Conservation (phyloP, 179 eudicot genomes). For the Carnegiea gigantea region DNA sequence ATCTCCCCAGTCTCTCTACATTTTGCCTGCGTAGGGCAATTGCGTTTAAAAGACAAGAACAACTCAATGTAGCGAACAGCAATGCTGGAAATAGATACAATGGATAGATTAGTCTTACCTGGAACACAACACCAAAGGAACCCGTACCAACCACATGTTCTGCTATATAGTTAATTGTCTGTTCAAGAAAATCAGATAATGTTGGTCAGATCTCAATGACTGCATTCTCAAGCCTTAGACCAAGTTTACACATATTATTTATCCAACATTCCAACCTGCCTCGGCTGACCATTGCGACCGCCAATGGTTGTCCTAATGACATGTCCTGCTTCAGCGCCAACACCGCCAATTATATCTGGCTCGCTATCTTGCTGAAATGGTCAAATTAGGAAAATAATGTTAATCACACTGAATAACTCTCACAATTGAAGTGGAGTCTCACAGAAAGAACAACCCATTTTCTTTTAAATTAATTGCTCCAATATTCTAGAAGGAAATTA, state of each 20-base stretch:
- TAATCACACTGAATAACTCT: background rate
- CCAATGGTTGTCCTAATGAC: conserved; percentile 77
- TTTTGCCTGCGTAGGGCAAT: conserved; percentile 58
- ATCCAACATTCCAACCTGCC: conserved; percentile 55
- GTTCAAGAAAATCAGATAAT: conserved; percentile 23
- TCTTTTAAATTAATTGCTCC: background rate
- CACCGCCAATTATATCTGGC: conserved; percentile 73
- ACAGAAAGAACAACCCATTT: background rate
- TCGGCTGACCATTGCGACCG: conserved; percentile 87
- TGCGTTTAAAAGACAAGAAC: background rate
- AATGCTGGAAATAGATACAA: conserved; percentile 8
- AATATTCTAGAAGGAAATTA: background rate
- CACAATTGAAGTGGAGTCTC: conserved; percentile 3
- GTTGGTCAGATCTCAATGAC: conserved; percentile 16
- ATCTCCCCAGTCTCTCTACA: conserved; percentile 97
- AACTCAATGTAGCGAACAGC: conserved; percentile 9
- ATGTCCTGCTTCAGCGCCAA: conserved; percentile 94
- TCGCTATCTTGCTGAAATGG: conserved; percentile 75
- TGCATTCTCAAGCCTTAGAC: conserved; percentile 4
- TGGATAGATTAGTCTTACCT: conserved; percentile 43
- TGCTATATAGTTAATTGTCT: conserved; percentile 68
- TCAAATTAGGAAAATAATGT: conserved; percentile 12
- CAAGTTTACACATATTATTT: conserved; percentile 6
- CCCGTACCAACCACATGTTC: conserved; percentile 98
- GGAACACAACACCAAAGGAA: conserved; percentile 92